These are phyloP conservation scores for Jatropha multifida DNA, from an alignment of 441 rosid species.

Conservation along the genomic window DNA sequence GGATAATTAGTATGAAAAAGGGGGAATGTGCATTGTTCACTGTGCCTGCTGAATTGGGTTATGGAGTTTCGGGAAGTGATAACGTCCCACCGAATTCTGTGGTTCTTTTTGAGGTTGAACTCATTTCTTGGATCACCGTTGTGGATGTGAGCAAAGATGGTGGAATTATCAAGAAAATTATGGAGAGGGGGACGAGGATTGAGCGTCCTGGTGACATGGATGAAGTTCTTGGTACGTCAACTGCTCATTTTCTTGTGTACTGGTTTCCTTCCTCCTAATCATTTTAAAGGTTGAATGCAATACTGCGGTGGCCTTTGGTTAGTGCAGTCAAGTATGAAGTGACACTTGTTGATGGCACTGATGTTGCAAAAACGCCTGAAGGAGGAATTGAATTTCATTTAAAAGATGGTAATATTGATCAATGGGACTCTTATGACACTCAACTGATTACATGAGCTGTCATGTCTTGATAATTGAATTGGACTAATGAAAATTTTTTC, in stretches of 20 bases:
- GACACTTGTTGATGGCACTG: constrained; percentile 40
- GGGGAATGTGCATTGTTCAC: constrained; percentile 59
- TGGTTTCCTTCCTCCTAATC: constrained; percentile 13
- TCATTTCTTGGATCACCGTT: constrained; percentile 52
- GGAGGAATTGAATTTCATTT: constrained; percentile 55
- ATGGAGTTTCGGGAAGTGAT: constrained; percentile 40
- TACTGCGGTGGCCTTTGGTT: neutral
- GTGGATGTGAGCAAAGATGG: constrained; percentile 59
- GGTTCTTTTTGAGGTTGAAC: constrained; percentile 51
- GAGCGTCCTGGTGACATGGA: constrained; percentile 52
- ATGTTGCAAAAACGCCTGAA: constrained; percentile 43
- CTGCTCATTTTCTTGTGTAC: constrained; percentile 16
- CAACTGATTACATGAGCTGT: neutral
- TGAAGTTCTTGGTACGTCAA: constrained; percentile 57
- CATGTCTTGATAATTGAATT: constrained; percentile 3
- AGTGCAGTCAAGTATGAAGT: constrained; percentile 55
- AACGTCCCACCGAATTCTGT: constrained; percentile 46
- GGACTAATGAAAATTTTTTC: constrained; percentile 6
- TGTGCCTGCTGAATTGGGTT: constrained; percentile 47
- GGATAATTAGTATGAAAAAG: constrained; percentile 51
- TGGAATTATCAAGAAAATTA: constrained; percentile 54
- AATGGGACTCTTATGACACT: constrained; percentile 7
- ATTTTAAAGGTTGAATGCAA: neutral
- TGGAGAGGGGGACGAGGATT: constrained; percentile 42
- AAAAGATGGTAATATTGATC: constrained; percentile 48